Percentiles rank a stretch among this genome's conserved stretches.
These are phyloP conservation scores for Theileria annulata DNA, from an alignment of 169 alveolate genomes.

Conservation along the genomic window DNA sequence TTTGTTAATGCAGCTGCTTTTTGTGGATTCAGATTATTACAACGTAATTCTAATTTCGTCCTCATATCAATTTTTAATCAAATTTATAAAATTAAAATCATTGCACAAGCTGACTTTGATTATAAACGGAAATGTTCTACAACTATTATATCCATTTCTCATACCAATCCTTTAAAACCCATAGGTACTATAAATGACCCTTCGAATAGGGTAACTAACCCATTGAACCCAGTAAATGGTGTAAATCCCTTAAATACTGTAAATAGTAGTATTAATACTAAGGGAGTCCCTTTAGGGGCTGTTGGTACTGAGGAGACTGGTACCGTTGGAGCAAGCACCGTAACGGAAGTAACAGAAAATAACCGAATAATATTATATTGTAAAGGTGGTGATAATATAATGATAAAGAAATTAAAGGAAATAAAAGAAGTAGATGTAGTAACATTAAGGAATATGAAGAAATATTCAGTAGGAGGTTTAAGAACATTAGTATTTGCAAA, in stretches of 20 bases:
- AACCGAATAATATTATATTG: conserved; percentile 79
- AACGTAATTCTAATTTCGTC: conserved; percentile 65
- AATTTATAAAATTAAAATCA: conserved; percentile 66
- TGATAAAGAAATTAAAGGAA: conserved; percentile 75
- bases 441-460: conserved; percentile 73
- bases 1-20: conserved; percentile 78
- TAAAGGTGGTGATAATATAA: conserved; percentile 93
- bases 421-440: conserved; percentile 62
- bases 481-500: conserved; percentile 90
- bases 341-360: too few relatives aligned
- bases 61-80: conserved; percentile 74
- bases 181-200: conserved; percentile 17
- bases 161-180: conserved; percentile 64
- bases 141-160: conserved; percentile 73
- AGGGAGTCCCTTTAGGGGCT: too few relatives aligned
- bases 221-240: background rate
- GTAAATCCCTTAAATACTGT: too few relatives aligned
- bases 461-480: conserved; percentile 83
- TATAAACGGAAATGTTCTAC: conserved; percentile 79
- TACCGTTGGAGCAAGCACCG: conserved; percentile 45
- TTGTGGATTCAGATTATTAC: conserved; percentile 70
- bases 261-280: too few relatives aligned
- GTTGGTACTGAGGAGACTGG: too few relatives aligned
- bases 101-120: conserved; percentile 80
- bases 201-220: too few relatives aligned